Evolutionary conservation across 2,329 filamentous ascomycete species (phyloP).

Genomic region (Hypoxylon rubiginosum): DNA sequence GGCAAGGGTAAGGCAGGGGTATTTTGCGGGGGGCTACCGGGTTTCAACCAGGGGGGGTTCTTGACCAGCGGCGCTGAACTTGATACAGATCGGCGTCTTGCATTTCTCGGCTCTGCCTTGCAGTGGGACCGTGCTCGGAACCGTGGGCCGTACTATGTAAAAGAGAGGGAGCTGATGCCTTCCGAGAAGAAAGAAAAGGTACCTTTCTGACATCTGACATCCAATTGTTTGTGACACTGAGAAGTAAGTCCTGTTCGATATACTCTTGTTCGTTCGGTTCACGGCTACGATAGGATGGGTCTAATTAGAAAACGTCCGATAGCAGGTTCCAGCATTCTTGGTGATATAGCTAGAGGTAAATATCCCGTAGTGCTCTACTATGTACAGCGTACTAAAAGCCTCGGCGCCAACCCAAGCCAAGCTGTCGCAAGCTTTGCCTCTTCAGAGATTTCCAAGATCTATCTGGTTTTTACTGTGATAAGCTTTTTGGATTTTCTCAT

Average conservation of each 20-base stretch:
- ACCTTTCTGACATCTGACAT: too few relatives aligned
- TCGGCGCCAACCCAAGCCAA: slow-evolving; percentile 34
- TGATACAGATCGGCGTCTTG: slow-evolving; percentile 39
- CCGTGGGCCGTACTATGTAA: not conserved
- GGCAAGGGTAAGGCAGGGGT: too few relatives aligned
- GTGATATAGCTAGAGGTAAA: too few relatives aligned
- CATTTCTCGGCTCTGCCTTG: slow-evolving; percentile 20
- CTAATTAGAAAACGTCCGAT: too few relatives aligned
- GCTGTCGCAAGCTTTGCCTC: slow-evolving; percentile 31
- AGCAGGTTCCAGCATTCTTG: too few relatives aligned
- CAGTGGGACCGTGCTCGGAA: slow-evolving; percentile 14
- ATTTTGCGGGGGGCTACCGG: slow-evolving; percentile 34
- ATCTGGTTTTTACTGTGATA: slow-evolving; percentile 15
- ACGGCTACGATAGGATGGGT: not conserved
- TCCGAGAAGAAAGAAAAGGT: too few relatives aligned
- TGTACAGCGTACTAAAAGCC: not conserved
- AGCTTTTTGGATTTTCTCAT: slow-evolving; percentile 33
- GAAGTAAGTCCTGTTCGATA: not conserved
- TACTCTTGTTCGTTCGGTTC: slow-evolving; percentile 1
- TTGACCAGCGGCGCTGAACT: slow-evolving; percentile 27
- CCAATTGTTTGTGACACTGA: slow-evolving; percentile 2
- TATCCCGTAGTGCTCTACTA: not conserved
- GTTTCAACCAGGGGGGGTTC: slow-evolving; percentile 43
- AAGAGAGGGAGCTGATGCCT: not conserved
- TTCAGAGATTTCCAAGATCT: slow-evolving; percentile 19